Evolutionary conservation across 2,329 filamentous ascomycete species (phyloP).

Genomic region (Fusarium solani-melongenae): DNA sequence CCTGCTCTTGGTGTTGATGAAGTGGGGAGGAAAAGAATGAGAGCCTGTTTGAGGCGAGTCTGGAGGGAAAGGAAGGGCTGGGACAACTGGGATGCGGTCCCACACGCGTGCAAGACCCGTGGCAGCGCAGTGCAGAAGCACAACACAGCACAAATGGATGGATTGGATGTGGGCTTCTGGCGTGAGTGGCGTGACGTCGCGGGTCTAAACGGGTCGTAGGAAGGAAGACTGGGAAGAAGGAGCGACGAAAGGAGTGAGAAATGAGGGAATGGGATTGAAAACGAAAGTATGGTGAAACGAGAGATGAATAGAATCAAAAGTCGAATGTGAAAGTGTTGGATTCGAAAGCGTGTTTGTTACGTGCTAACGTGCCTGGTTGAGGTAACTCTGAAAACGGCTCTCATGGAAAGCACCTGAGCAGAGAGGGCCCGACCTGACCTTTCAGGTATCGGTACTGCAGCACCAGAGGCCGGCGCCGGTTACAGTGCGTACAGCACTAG

Average conservation of each 20-base stretch:
- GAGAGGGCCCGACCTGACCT: not conserved
- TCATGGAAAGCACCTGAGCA: slow-evolving; percentile 9
- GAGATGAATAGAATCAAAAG: slow-evolving; percentile 1
- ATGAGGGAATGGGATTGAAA: not conserved
- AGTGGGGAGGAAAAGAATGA: slow-evolving; percentile 34
- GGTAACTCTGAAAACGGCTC: slow-evolving; percentile 22
- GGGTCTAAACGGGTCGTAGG: slow-evolving; percentile 8
- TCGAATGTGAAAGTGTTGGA: slow-evolving; percentile 1
- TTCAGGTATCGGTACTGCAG: not conserved
- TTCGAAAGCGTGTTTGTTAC: slow-evolving; percentile 10
- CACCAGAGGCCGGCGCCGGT: slow-evolving; percentile 3
- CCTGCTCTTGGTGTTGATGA: slow-evolving; percentile 13
- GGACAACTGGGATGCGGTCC: slow-evolving; percentile 33
- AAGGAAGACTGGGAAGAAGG: not conserved
- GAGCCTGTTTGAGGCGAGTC: slow-evolving; percentile 29
- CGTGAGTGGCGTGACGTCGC: slow-evolving; percentile 33
- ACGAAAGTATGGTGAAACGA: slow-evolving; percentile 6
- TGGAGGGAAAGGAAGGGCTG: slow-evolving; percentile 20
- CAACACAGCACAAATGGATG: slow-evolving; percentile 1
- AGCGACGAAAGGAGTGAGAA: slow-evolving; percentile 3
- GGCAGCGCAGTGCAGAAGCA: slow-evolving; percentile 24
- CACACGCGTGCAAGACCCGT: slow-evolving; percentile 16
- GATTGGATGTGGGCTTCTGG: not conserved
- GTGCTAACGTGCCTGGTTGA: slow-evolving; percentile 1
- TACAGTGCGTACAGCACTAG: slow-evolving; percentile 32